Evolutionary conservation across 208 protist genomes (phyloP).

Genomic region (Eutreptiella sp.): DNA sequence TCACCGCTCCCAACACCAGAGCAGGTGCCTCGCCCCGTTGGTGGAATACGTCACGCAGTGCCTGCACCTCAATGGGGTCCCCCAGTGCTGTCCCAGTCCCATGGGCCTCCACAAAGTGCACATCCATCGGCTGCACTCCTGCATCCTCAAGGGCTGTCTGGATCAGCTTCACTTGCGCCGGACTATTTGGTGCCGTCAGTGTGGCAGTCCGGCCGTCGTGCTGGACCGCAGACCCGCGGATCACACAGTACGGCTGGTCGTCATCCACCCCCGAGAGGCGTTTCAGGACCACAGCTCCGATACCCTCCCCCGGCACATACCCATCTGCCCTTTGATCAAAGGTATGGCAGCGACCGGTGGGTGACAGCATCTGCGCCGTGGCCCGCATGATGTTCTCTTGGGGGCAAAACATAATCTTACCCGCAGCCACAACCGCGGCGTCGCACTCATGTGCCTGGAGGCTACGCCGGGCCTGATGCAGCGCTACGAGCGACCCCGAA

Average conservation of each 20-base stretch:
- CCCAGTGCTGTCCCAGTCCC: conserved; percentile 47
- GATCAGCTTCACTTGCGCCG: conserved; percentile 38
- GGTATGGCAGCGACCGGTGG: conserved; percentile 48
- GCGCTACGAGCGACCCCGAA: conserved; percentile 54
- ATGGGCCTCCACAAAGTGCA: conserved; percentile 44
- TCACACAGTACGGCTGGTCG: conserved; percentile 18
- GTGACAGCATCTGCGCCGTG: conserved; percentile 40
- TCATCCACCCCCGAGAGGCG: conserved; percentile 10
- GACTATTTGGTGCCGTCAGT: conserved; percentile 33
- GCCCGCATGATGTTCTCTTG: conserved; percentile 30
- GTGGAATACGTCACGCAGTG: conserved; percentile 17
- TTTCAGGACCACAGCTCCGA: conserved; percentile 48
- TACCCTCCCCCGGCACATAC: conserved; percentile 58
- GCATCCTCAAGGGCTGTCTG: conserved; percentile 5
- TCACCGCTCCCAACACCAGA: conserved; percentile 30
- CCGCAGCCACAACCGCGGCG: conserved; percentile 11
- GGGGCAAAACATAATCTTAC: conserved; percentile 40
- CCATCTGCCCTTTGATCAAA: conserved; percentile 61
- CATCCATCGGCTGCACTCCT: conserved; percentile 26
- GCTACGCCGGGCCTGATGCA: conserved; percentile 41
- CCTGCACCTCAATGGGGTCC: conserved; percentile 45
- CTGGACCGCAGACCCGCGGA: conserved; percentile 44
- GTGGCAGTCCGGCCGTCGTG: conserved; percentile 44
- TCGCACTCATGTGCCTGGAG: conserved; percentile 22
- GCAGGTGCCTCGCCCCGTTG: neutral